phyloP scores from a whole-genome alignment of 169 alveolate species.

The Blepharisma undulans region DNA sequence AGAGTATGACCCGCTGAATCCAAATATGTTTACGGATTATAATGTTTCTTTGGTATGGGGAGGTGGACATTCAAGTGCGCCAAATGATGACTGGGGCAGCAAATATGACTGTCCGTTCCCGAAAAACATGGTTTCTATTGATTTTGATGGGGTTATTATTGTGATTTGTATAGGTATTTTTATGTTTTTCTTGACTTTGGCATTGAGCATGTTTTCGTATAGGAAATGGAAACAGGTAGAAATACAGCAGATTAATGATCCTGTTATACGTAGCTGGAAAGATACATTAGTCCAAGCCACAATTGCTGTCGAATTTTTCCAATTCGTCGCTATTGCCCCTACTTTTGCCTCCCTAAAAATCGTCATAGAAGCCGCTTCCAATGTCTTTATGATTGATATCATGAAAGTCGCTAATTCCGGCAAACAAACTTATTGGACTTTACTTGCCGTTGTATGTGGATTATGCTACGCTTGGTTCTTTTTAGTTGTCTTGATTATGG shows the following conservation, averaged over 20 bases:
- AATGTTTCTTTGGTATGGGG: not conserved
- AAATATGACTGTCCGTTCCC: slow-evolving; percentile 41
- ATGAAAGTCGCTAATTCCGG: slow-evolving; percentile 18
- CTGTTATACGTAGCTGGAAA: slow-evolving; percentile 29
- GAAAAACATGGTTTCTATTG: slow-evolving; percentile 18
- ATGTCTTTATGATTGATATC: slow-evolving; percentile 33
- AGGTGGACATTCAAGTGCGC: not conserved
- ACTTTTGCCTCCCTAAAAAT: not conserved
- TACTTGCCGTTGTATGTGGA: not conserved
- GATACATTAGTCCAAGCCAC: slow-evolving; percentile 27
- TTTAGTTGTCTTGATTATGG: slow-evolving; percentile 25
- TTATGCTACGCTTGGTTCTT: slow-evolving; percentile 30
- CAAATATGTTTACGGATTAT: not conserved
- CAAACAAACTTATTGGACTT: slow-evolving; percentile 15
- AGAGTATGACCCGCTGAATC: slow-evolving; percentile 16
- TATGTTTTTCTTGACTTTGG: slow-evolving; percentile 16
- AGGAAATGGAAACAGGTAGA: slow-evolving; percentile 30
- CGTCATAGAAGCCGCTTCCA: slow-evolving; percentile 34
- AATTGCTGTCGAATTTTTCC: slow-evolving; percentile 36
- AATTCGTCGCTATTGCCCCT: slow-evolving; percentile 42
- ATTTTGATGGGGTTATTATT: slow-evolving; percentile 4
- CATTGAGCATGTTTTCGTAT: slow-evolving; percentile 15
- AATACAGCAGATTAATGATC: not conserved
- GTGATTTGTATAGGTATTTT: slow-evolving; percentile 1
- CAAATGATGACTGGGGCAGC: not conserved